Evolutionary conservation across 2,329 filamentous ascomycete genomes (phyloP).

Genomic region (Trichoderma harzianum): DNA sequence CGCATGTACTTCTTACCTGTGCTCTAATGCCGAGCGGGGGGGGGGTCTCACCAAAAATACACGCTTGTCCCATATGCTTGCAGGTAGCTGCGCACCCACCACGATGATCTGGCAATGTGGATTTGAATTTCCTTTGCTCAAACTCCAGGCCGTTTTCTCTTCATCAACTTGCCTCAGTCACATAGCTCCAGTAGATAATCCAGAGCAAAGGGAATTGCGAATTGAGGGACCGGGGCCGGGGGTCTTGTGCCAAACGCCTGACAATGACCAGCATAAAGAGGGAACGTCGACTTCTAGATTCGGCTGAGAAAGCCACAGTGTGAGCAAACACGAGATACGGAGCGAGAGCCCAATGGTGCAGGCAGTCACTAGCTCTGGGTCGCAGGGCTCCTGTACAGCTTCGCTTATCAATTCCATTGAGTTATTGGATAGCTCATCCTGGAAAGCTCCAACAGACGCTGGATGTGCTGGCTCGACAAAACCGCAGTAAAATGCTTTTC

Average conservation of each 20-base stretch:
- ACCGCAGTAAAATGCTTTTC: conserved; percentile 5
- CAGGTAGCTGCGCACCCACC: background rate
- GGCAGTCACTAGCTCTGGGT: background rate
- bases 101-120: background rate
- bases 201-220: background rate
- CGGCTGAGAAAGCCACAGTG: conserved; percentile 1
- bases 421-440: conserved; percentile 14
- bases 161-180: background rate
- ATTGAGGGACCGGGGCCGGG: background rate
- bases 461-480: conserved; percentile 20
- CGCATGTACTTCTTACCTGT: conserved; percentile 18
- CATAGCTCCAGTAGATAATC: background rate
- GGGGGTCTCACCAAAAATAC: background rate
- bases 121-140: background rate
- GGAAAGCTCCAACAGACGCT: conserved; percentile 13
- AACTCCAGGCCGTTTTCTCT: background rate
- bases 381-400: conserved; percentile 12
- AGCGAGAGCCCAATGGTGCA: conserved; percentile 5
- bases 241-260: background rate
- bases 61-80: background rate
- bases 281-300: background rate
- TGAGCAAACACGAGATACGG: background rate
- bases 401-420: conserved; percentile 15
- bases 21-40: conserved; percentile 22
- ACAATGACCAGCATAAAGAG: background rate